Percentiles rank a stretch among this genome's conserved stretches.
These are phyloP conservation scores for Colletotrichum sansevieriae DNA, from an alignment of 2,329 filamentous ascomycete species.

Conservation along the genomic window DNA sequence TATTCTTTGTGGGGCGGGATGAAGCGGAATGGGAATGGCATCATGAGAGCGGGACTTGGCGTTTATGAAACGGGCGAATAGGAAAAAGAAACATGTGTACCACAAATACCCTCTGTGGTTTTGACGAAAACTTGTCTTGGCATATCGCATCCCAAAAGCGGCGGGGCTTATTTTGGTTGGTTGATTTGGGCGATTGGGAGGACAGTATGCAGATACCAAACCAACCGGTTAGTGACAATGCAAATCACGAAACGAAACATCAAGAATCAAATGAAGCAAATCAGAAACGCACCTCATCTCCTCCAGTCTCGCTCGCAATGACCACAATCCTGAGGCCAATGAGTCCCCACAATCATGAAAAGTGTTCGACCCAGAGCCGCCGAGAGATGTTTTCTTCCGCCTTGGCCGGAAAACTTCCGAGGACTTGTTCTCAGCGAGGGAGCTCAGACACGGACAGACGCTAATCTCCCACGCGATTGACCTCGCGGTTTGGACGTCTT, in stretches of 20 bases:
- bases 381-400: background rate
- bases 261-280: conserved; percentile 17
- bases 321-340: background rate
- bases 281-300: background rate
- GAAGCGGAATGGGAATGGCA: conserved; percentile 18
- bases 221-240: background rate
- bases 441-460: background rate
- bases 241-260: background rate
- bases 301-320: background rate
- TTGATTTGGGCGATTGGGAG: background rate
- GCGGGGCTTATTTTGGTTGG: no score
- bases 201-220: conserved; percentile 14
- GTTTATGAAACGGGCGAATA: background rate
- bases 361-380: background rate
- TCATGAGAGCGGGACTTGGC: background rate
- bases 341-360: background rate
- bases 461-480: conserved; percentile 13
- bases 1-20: background rate
- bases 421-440: background rate
- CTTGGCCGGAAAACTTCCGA: conserved; percentile 13
- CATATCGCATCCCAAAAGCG: conserved; percentile 1
- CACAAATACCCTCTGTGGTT: conserved; percentile 12
- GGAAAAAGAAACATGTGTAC: background rate
- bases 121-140: background rate
- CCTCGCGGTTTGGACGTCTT: conserved; percentile 6